Percentiles rank a stretch among this genome's conserved stretches.
These are phyloP conservation scores for Pythium aquatile DNA, from an alignment of 352 stramenopile species.

Conservation along the genomic window DNA sequence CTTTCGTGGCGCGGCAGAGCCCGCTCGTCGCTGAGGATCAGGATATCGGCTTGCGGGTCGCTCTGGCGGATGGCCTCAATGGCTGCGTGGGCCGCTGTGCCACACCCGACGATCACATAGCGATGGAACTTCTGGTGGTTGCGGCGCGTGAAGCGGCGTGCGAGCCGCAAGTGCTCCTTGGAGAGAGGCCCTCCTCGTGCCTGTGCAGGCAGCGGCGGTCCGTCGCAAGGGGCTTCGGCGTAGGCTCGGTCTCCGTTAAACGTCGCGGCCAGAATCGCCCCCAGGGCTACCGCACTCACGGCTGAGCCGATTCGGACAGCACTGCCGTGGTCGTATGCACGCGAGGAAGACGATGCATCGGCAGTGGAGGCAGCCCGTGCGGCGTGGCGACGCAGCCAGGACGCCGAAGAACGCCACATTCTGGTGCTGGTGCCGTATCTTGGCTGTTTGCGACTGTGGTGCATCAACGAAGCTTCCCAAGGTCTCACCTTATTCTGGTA, in stretches of 20 bases:
- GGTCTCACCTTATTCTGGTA: slow-evolving; percentile 1
- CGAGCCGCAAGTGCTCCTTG: slow-evolving; percentile 36
- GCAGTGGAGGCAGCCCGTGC: background rate
- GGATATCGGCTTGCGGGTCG: slow-evolving; percentile 72
- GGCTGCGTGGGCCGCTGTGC: slow-evolving; percentile 86
- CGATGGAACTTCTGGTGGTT: slow-evolving; percentile 78
- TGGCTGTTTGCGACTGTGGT: background rate
- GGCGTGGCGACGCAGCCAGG: slow-evolving; percentile 18
- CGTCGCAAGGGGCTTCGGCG: background rate
- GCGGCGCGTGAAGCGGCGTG: slow-evolving; percentile 61
- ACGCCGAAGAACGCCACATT: slow-evolving; percentile 19
- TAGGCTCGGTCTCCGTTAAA: background rate
- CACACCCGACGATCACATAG: slow-evolving; percentile 89
- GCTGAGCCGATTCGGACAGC: slow-evolving; percentile 9
- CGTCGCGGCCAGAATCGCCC: slow-evolving; percentile 1
- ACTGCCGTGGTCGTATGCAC: background rate
- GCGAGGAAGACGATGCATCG: background rate
- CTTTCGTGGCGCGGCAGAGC: slow-evolving; percentile 59
- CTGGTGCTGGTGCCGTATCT: slow-evolving; percentile 2
- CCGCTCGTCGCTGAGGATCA: slow-evolving; percentile 86
- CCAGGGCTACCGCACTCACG: slow-evolving; percentile 8
- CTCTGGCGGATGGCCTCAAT: slow-evolving; percentile 91
- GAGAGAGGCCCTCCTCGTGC: slow-evolving; percentile 5
- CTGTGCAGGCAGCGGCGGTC: slow-evolving; percentile 4
- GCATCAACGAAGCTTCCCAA: background rate